Base-by-base conservation (phyloP, 2,329 filamentous ascomycete genomes). In the Teratosphaeria nubilosa region DNA sequence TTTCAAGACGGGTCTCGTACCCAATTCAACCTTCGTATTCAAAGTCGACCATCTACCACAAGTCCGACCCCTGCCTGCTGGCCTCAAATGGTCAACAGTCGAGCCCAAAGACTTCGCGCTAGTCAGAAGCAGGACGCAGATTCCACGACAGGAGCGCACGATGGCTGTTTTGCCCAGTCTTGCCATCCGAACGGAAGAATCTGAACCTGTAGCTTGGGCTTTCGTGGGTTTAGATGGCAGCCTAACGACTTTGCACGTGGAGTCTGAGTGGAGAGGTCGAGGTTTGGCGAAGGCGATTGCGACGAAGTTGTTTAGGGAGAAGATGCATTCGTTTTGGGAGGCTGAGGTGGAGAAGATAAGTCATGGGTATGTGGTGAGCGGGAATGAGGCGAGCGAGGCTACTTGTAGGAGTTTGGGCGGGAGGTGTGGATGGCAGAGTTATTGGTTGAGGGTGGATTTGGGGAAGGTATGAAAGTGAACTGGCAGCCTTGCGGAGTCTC, bases 251-350 rank as follows among this genome's bases (percentile, higher is more conserved):
- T 70, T 87, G 37, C 82, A 86, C 68, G 83, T 81, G 56, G 84
- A 86, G 69, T 75, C 76, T 10, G 70, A 75, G 1, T 86, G 82
- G 63, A 80, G 86, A 31, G 80, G 84, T 0, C 77, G 73, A 50
- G 86, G 86, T 0, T 72, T 89, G 31, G 86, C 85, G 1, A 87
- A 85, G 68, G 75, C 77, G 0, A 73, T 89, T 3, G 80, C 81
- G 0, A 73, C 76, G 25, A 86, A 80, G 66, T 68, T 88, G 2
- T 77, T 88, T 52, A 73, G 73, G 3, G 78, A 84, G 45, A 74
- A 78, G 53, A 73, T 79, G 34, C 63, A 63, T 75, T 74, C 1
- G 64, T 67, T 68, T n/a, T 64, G 59, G 60, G 65, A 67, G 52
- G 61, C 63, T 14, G 72, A 70, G 7, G 59, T 66, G 5, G 22